These are phyloP conservation scores for Jacaranda mimosifolia DNA, from an alignment of 257 asterid genomes.

Conservation along the genomic window DNA sequence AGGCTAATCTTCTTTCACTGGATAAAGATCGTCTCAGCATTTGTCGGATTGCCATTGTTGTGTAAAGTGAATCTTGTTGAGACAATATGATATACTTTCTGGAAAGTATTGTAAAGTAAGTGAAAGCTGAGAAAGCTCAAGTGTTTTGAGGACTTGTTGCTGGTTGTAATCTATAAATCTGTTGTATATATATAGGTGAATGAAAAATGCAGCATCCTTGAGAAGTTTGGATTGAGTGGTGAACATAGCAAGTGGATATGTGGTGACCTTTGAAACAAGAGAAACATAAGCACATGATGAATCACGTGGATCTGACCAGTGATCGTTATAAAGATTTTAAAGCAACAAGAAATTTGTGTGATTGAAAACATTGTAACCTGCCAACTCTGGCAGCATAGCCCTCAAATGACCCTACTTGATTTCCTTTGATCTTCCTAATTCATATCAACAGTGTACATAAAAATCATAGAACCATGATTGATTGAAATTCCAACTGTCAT, in stretches of 20 bases:
- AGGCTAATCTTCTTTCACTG: background rate
- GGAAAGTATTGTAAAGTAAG: background rate
- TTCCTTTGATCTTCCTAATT: too few species aligned
- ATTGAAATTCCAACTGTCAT: too few species aligned
- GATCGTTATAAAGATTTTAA: background rate
- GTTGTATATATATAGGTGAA: slow-evolving; percentile 20
- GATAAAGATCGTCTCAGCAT: slow-evolving; percentile 44
- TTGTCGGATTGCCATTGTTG: slow-evolving; percentile 43
- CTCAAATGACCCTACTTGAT: too few species aligned
- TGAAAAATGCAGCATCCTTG: too few species aligned
- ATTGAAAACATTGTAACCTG: background rate
- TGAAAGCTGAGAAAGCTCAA: slow-evolving; percentile 7
- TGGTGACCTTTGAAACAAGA: background rate
- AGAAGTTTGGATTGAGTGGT: too few species aligned
- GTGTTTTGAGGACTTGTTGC: background rate
- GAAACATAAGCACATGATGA: slow-evolving; percentile 9
- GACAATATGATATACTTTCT: background rate
- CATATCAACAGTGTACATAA: too few species aligned
- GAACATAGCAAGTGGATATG: background rate
- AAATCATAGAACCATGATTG: too few species aligned
- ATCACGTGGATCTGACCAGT: slow-evolving; percentile 28
- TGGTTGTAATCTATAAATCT: background rate
- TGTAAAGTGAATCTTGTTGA: background rate
- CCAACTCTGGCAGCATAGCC: background rate
- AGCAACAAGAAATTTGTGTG: background rate